Evolutionary conservation across 1,139 yeast genomes (phyloP), one percentile per base, ranked within the genome.

Genomic region (Geotrichum aggregatum): DNA sequence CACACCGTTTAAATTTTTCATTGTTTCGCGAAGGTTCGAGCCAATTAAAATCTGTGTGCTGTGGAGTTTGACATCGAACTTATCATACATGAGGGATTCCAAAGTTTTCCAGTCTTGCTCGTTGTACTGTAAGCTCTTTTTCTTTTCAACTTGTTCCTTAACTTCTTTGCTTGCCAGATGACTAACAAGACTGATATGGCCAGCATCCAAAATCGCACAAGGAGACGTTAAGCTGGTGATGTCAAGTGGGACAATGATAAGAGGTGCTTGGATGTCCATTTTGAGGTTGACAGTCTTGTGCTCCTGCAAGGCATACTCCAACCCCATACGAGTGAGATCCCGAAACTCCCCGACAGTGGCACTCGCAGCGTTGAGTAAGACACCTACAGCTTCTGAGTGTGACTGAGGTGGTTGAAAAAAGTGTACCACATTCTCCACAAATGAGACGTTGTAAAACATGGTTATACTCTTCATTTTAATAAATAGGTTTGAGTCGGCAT

Each of bases 311-410:
- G 96, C 94, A 61, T 94, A 89, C 67, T 91, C 95, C 30, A 92
- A 76, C 0, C 98, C 98, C 58, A 94, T 79, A 62, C 97, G 76
- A 0, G 98, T 92, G 64, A 88, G 96, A 30, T 84, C 76, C 0
- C 96, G 83, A 58, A 94, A 73, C 1, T 95, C 97, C 64, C 88
- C 96, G 54, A 94, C 86, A 0, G 97, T 89, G 0, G 92, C 88
- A 58, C 91, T 96, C 0, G 99, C 98, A 0, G 96, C 98, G 66
- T 82, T 85, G 81, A 92, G 81, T 26, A 94, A 80, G 5, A 95
- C 95, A 28, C 92, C 95, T 34, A 94, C 80, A 0, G 98, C 89
- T 63, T 89, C 95, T 54, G 84, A 73, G 62, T 89, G 96, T 30
- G 82, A 80, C 56, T 80, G 82, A n/a, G 97, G 96, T 1, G 97